Evolutionary conservation across 805 yeast species (phyloP).

Genomic region (Lipomyces orientalis): DNA sequence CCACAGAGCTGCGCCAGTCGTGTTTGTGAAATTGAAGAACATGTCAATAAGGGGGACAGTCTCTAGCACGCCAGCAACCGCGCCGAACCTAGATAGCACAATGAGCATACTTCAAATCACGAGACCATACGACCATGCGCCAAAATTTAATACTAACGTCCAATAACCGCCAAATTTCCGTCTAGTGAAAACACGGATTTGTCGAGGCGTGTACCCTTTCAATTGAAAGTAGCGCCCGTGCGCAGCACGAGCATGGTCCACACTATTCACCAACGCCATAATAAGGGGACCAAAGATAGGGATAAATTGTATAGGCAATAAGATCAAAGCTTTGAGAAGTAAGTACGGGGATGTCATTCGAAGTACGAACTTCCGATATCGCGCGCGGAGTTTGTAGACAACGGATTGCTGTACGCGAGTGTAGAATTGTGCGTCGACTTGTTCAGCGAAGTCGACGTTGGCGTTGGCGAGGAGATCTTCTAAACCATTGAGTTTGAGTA

Average conservation of each 20-base stretch:
- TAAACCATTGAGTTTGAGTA: slow-evolving; percentile 47
- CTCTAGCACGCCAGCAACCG: slow-evolving; percentile 31
- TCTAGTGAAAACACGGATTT: slow-evolving; percentile 41
- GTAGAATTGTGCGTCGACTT: slow-evolving; percentile 40
- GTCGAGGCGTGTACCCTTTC: slow-evolving; percentile 51
- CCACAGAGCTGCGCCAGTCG: slow-evolving; percentile 39
- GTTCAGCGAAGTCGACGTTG: slow-evolving; percentile 42
- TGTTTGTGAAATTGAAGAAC: slow-evolving; percentile 34
- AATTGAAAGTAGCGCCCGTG: slow-evolving; percentile 59
- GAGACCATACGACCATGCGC: neutral
- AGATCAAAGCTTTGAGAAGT: slow-evolving; percentile 44
- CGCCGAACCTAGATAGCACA: slow-evolving; percentile 27
- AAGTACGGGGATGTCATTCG: slow-evolving; percentile 47
- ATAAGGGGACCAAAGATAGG: slow-evolving; percentile 60
- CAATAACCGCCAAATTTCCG: slow-evolving; percentile 29
- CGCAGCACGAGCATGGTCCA: slow-evolving; percentile 53
- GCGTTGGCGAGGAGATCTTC: slow-evolving; percentile 49
- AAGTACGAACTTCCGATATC: slow-evolving; percentile 18
- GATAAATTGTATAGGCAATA: slow-evolving; percentile 50
- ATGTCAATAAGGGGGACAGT: slow-evolving; percentile 32
- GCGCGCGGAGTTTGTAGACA: slow-evolving; percentile 10
- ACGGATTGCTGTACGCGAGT: slow-evolving; percentile 3
- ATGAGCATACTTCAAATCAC: neutral
- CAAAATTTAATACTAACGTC: slow-evolving; percentile 20
- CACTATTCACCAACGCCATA: slow-evolving; percentile 53